phyloP scores from a whole-genome alignment of 345 rosid genomes.

The Pistacia integerrima region DNA sequence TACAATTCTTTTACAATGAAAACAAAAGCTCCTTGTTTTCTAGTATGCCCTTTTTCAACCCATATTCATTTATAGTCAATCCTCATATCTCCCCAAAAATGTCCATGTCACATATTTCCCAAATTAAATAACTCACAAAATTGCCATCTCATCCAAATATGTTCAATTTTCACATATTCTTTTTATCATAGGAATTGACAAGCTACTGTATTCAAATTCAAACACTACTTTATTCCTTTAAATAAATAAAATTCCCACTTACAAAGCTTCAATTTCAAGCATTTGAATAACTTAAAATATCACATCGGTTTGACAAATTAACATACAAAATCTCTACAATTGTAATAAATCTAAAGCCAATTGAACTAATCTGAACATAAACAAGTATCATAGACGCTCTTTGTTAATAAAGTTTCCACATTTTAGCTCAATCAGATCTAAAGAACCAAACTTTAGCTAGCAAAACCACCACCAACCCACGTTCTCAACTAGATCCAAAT shows the following conservation, averaged over 20 bases:
- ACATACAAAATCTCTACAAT: background rate
- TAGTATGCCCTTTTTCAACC: background rate
- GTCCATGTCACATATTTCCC: background rate
- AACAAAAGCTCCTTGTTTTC: background rate
- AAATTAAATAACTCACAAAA: background rate
- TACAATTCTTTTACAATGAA: too few species aligned
- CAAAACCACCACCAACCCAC: constrained; percentile 11
- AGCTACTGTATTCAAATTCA: background rate
- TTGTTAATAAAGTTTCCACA: constrained; percentile 7
- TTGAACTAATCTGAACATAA: background rate
- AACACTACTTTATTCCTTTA: background rate
- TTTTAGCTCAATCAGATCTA: constrained; percentile 39
- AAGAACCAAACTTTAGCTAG: constrained; percentile 15
- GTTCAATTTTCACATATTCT: background rate
- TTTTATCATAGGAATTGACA: background rate
- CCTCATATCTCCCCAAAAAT: background rate
- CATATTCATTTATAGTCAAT: background rate
- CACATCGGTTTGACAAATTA: background rate
- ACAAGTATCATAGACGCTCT: constrained; percentile 6
- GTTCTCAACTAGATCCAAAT: constrained; percentile 42
- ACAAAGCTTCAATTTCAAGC: constrained; percentile 6
- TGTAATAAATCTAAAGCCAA: background rate
- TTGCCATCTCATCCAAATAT: background rate
- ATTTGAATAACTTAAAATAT: background rate
- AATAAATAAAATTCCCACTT: too few species aligned